Evolutionary conservation across 1,139 yeast genomes (phyloP), one percentile per base, ranked within the genome.

Genomic region (Protomyces arabidopsidicola): DNA sequence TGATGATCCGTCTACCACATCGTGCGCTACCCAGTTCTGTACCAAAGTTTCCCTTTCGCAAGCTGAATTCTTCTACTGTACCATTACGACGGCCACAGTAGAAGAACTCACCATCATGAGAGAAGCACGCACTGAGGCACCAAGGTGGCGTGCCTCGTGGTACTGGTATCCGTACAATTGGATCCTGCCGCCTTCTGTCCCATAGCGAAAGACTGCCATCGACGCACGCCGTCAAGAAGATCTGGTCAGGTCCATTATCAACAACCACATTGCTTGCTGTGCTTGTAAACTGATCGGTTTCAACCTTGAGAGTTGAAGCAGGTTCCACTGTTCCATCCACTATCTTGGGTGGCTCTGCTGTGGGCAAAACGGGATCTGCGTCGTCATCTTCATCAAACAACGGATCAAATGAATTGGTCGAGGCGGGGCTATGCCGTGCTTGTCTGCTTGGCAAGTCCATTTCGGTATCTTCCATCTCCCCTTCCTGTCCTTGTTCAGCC

Each of bases 11-110:
- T 18, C 48, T n/a, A 10, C 48, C 48, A 18, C 48, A 42, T 16
- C 48, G 48, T 5, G 24, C 48, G 10, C 48, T 42, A 10, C 48
- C 48, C 14, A 42, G 48, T 53, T 81, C 76, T 1, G 88, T 85
- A 58, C 79, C 79, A 0, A 68, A 66, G 16, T 73, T 69, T 55
- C 87, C 84, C 81, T 82, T 83, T 57, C 86, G 82, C 16, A 93
- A 71, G 54, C 90, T 90, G 67, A 85, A 86, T 73, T 90, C 96
- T 69, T 93, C 98, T 31, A 69, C 69, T 0, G 87, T 81, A 55
- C 95, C 87, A 73, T 91, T 93, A 73, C 98, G 82, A 68, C 98
- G 81, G 0, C 98, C 98, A 2, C 86, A 90, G 71, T 81, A 93
- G 14, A 91, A 81, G 55, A 78, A 79, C 66, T 88, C 86, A 8